Conservation (phyloP, 2,329 filamentous ascomycete species). For the Escovopsis sp. region DNA sequence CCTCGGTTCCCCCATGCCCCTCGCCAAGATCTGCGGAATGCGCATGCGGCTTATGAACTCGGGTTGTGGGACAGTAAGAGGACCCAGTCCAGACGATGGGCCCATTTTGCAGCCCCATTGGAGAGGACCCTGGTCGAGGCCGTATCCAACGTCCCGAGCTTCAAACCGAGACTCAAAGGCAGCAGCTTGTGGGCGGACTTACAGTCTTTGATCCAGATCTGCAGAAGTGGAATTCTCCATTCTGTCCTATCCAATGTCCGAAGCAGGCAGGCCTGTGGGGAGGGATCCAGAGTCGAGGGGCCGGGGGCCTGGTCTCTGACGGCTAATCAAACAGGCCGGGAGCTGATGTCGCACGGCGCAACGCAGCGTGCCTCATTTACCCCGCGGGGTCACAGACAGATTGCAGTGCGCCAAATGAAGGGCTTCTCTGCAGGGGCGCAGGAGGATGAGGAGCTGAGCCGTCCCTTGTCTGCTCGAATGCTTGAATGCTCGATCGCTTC, state of each 20-base stretch:
- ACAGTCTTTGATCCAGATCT: conserved; percentile 7
- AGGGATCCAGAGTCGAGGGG: neutral
- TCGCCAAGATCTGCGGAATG: neutral
- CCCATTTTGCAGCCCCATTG: neutral
- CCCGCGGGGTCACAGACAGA: conserved; percentile 4
- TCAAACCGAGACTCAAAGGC: neutral
- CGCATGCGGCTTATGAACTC: neutral
- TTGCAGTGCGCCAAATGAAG: conserved; percentile 3
- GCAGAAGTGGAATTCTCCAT: conserved; percentile 6
- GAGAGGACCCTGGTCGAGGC: neutral
- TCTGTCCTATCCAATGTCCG: conserved; percentile 3
- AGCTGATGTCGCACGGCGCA: conserved; percentile 3
- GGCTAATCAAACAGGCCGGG: conserved; percentile 5
- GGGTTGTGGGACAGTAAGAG: neutral
- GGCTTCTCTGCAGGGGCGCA: conserved; percentile 1
- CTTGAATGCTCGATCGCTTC: neutral
- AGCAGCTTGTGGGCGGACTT: conserved; percentile 4
- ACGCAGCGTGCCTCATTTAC: conserved; percentile 3
- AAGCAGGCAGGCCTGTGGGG: neutral
- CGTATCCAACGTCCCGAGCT: neutral
- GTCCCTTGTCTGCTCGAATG: conserved; percentile 1
- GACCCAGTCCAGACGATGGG: neutral
- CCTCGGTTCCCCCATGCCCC: no score
- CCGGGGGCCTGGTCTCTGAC: neutral
- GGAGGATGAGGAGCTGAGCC: neutral